Base-by-base conservation (phyloP, 2,329 filamentous ascomycete genomes). In the Scedosporium minutisporum region DNA sequence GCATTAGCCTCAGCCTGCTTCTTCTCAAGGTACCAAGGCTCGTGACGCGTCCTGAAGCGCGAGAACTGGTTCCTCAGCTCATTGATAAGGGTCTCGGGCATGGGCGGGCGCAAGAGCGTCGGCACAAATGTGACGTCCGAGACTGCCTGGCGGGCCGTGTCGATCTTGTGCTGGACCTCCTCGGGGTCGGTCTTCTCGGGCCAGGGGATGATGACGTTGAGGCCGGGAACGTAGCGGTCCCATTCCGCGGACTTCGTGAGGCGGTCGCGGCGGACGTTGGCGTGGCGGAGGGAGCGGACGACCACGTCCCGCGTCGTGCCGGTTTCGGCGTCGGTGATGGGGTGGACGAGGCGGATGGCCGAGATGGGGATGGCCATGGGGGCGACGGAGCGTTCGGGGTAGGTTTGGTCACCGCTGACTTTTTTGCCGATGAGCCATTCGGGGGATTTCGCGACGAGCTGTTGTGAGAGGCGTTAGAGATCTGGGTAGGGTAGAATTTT, bases 1-100 rank as follows among this genome's bases (percentile, higher is more conserved):
- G 73, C 76, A 29, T 70, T 71, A 53, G 84, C 87, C 72, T 87
- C 82, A 64, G 79, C 76, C 73, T 85, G 79, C 79, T 87, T 88
- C 75, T 79, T 76, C 67, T 79, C 79, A 61, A 93, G 74, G 72
- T 88, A 96, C 73, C 88, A 88, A 57, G 83, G 77, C 66, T 92
- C 89, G 76, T 96, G 91, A 58, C 90, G 82, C 61, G 87, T 91
- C 70, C 92, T 82, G 84, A 93, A 95, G 69, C 83, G 85, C 68
- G 87, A 90, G 81, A 87, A 96, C 72, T 87, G 88, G 78, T 89
- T 88, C 71, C 92, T 83, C 71, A 97, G 80, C 79, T 97, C 93
- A 73, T 96, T 87, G 67, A 96, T 82, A 44, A 97, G 83, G n/a
- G 75, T 77, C 33, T 80, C 76, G 4, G 93, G 92, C 82, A 96